phyloP scores from a whole-genome alignment of 176 grass and related monocot species.

The Rhynchospora pubera region DNA sequence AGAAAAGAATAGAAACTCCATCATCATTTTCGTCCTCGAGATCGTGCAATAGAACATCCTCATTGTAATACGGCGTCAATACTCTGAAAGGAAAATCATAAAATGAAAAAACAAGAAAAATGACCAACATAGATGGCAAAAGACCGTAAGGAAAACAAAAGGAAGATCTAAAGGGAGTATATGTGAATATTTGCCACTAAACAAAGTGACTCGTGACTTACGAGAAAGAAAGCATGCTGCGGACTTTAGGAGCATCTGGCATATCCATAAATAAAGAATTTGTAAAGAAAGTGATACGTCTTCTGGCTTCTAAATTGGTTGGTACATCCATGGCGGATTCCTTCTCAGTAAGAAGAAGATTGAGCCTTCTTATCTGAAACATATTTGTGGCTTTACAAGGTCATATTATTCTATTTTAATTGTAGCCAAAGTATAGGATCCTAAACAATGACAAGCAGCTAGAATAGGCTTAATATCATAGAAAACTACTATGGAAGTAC shows the following conservation, averaged over 20 bases:
- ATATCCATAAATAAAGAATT: conserved; percentile 99
- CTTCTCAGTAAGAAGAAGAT: conserved; percentile 79
- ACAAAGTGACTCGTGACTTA: conserved; percentile 36
- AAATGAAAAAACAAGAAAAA: conserved; percentile 16
- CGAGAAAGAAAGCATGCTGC: conserved; percentile 92
- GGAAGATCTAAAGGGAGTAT: not conserved
- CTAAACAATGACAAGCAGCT: not conserved
- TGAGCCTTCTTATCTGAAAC: conserved; percentile 65
- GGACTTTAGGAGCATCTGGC: conserved; percentile 95
- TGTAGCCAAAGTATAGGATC: not conserved
- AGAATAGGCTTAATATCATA: not conserved
- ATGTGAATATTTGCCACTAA: not conserved
- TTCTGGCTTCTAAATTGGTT: conserved; percentile 81
- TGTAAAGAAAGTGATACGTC: conserved; percentile 83
- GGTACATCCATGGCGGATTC: conserved; percentile 97
- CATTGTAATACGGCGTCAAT: conserved; percentile 78
- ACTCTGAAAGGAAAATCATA: conserved; percentile 34
- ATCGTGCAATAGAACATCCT: conserved; percentile 68
- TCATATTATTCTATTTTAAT: conserved; percentile 24
- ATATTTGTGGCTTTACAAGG: not conserved
- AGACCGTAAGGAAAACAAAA: conserved; percentile 5
- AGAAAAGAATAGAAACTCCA: conserved; percentile 89
- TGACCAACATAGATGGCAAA: conserved; percentile 1
- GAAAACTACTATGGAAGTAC: conserved; percentile 15
- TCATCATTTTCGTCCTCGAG: conserved; percentile 86